Evolutionary conservation across 805 yeast species (phyloP), one percentile per base, ranked within the genome.

Genomic region (Pichia ethanolica): DNA sequence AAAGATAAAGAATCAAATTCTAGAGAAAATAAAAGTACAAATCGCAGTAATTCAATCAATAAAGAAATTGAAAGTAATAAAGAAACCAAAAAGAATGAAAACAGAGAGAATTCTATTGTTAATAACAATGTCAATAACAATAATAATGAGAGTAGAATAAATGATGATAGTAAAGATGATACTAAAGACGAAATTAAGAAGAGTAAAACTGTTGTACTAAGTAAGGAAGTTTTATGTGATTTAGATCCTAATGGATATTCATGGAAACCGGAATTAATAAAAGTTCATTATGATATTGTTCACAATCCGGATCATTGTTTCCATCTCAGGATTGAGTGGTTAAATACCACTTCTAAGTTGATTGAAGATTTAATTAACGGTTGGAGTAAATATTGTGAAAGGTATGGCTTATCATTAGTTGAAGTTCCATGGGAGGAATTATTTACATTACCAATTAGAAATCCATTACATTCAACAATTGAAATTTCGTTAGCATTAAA

Each of bases 291-390:
- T 60, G 99, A 93, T 62, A 75, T 83, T 41, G 90, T 90, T 4
- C 97, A 89, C 63, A 91, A 90, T 61, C 97, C 97, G 0, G 91
- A 86, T 56, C 96, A 90, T 59, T 90, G 97, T 61, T 93, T 83
- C 69, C 98, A 91, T 60, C 76, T 93, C 34, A 72, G 96, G 43
- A 65, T 91, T 12, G 97, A 93, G 62, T 93, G 99, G 99, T 69
- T 91, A 34, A 88, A 86, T 52, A 82, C 96, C 0, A 89, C 98
- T 0, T 85, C 95, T 2, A 86, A 86, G 61, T 69, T 87, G 34
- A 80, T 88, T 45, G 97, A 89, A 51, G 95, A 89, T 55, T 71
- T 86, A 11, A 73, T 89, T 40, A 80, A 74, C 41, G 75, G 79
- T 44, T 85, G 97, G 87, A 78, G 89, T 0, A 75, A 96, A 49